phyloP scores from a whole-genome alignment of 2,329 filamentous ascomycete species.

The Phialophora tarda region DNA sequence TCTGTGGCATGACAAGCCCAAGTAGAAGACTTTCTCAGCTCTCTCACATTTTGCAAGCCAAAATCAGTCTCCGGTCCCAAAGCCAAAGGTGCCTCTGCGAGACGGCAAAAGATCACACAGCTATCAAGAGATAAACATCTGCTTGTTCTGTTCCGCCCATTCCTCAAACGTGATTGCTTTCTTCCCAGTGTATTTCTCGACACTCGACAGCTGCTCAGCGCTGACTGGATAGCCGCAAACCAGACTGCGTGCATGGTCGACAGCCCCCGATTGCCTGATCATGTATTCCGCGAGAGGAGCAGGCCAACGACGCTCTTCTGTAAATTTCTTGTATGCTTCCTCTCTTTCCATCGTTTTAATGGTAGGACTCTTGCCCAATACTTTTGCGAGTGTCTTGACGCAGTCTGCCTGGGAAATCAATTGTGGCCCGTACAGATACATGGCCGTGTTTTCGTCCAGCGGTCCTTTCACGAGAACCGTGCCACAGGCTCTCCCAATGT shows the following conservation, averaged over 20 bases:
- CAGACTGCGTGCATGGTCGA: conserved; percentile 12
- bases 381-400: conserved; percentile 42
- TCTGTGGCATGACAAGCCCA: neutral
- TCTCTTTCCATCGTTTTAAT: conserved; percentile 37
- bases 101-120: too few relatives aligned
- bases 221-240: conserved; percentile 28
- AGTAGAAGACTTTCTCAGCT: neutral
- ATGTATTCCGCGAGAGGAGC: conserved; percentile 35
- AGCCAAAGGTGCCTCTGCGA: too few relatives aligned
- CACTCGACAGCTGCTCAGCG: conserved; percentile 41
- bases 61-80: neutral
- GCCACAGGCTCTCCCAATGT: conserved; percentile 55
- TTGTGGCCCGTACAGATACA: conserved; percentile 49
- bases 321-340: conserved; percentile 35
- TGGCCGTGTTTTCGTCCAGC: conserved; percentile 34
- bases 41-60: neutral
- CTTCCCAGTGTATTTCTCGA: conserved; percentile 45
- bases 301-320: conserved; percentile 30
- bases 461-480: conserved; percentile 47
- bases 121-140: conserved; percentile 32
- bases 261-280: conserved; percentile 12
- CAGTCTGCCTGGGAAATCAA: conserved; percentile 43
- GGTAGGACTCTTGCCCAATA: conserved; percentile 45
- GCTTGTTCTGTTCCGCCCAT: conserved; percentile 46
- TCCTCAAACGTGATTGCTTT: conserved; percentile 43